phyloP scores from a whole-genome alignment of 352 stramenopile species.

The Pythium scleroteichum region DNA sequence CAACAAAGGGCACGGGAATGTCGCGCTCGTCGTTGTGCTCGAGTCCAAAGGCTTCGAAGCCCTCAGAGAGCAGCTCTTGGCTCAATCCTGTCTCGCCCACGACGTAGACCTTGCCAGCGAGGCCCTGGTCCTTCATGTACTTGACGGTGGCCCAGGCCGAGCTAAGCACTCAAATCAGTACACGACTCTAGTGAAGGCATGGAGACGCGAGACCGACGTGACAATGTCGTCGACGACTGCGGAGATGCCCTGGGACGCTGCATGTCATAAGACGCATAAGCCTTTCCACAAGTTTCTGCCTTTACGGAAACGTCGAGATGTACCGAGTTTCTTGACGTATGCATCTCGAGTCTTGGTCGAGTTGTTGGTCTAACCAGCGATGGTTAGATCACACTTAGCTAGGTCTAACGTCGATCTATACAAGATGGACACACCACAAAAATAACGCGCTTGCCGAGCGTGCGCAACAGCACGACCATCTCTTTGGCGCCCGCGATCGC shows the following conservation, averaged over 20 bases:
- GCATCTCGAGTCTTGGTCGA: slow-evolving; percentile 78
- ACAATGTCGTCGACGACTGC: slow-evolving; percentile 74
- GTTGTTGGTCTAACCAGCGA: slow-evolving; percentile 71
- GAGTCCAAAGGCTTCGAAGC: slow-evolving; percentile 69
- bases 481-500: slow-evolving; percentile 62
- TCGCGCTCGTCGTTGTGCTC: slow-evolving; percentile 70
- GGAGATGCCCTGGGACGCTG: slow-evolving; percentile 76
- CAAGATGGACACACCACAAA: slow-evolving; percentile 58
- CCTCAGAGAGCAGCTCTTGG: slow-evolving; percentile 62
- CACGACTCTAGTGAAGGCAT: too few species aligned
- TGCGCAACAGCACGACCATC: slow-evolving; percentile 64
- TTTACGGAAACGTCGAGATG: background rate
- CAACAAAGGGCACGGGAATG: slow-evolving; percentile 60
- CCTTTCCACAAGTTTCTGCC: too few species aligned
- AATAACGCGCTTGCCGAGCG: slow-evolving; percentile 78
- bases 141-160: slow-evolving; percentile 80
- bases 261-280: background rate
- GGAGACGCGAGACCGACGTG: slow-evolving; percentile 32
- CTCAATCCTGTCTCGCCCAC: slow-evolving; percentile 75
- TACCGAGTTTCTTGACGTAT: slow-evolving; percentile 87
- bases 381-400: background rate
- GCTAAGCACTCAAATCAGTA: too few species aligned
- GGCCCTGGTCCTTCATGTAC: slow-evolving; percentile 81
- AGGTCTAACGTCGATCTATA: background rate
- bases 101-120: slow-evolving; percentile 81